phyloP scores from a whole-genome alignment of 805 yeast genomes.

The Pichia rugopelliculosa region DNA sequence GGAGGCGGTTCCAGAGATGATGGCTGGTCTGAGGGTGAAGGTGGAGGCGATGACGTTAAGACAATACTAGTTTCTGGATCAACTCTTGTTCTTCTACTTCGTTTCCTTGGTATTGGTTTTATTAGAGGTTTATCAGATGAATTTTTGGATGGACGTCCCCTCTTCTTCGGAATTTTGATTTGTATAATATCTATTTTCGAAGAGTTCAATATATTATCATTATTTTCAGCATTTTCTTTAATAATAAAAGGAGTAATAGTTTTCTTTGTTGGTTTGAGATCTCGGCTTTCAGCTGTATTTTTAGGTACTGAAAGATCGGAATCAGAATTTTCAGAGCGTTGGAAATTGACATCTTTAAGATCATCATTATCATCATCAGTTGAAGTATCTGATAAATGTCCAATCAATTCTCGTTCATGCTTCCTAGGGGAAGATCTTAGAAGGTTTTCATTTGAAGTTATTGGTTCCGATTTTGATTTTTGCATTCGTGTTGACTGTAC shows the following conservation, averaged over 20 bases:
- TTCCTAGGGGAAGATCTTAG: not conserved
- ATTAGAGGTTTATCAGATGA: not conserved
- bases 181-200: not conserved
- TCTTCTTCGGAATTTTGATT: not conserved
- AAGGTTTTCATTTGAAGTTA: not conserved
- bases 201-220: no score
- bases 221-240: not conserved
- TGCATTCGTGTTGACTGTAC: not conserved
- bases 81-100: not conserved
- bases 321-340: not conserved
- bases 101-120: not conserved
- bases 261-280: no score
- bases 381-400: not conserved
- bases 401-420: not conserved
- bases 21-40: no score
- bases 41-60: not conserved
- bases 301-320: no score
- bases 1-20: not conserved
- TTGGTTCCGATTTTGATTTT: conserved; percentile 9
- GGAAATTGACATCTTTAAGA: not conserved
- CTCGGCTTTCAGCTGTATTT: not conserved
- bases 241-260: not conserved
- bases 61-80: not conserved
- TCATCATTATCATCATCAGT: not conserved
- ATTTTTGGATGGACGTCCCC: not conserved